These are phyloP conservation scores for Turnera subulata DNA, from an alignment of 345 rosid genomes.

Conservation along the genomic window DNA sequence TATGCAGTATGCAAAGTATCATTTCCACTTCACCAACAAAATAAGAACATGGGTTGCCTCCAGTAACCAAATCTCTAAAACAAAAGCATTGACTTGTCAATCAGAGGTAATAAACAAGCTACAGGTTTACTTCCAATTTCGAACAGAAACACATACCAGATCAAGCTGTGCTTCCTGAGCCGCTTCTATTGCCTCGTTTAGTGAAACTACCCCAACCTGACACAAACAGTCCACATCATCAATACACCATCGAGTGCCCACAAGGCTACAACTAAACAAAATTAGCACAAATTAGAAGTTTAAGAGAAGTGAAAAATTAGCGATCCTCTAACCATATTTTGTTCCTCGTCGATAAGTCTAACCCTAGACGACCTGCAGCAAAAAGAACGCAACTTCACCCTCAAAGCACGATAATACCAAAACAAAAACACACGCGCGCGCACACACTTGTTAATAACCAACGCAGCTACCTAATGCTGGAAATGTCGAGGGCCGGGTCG, in stretches of 20 bases:
- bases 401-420: background rate
- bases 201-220: constrained; percentile 78
- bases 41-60: no score
- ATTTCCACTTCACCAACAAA: no score
- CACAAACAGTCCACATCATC: constrained; percentile 15
- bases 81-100: no score
- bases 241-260: background rate
- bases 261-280: background rate
- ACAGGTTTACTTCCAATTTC: background rate
- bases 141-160: constrained; percentile 40
- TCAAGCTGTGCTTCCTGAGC: constrained; percentile 89
- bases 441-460: background rate
- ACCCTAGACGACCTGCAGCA: constrained; percentile 63
- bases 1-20: no score
- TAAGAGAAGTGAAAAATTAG: background rate
- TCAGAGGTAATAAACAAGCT: no score
- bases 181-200: constrained; percentile 65
- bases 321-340: constrained; percentile 67
- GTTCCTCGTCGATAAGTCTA: constrained; percentile 70
- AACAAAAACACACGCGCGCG: background rate
- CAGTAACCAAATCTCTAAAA: no score
- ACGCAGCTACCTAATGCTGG: constrained; percentile 45
- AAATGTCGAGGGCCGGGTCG: constrained; percentile 64
- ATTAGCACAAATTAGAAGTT: background rate
- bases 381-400: constrained; percentile 3